Evolutionary conservation across 2,329 filamentous ascomycete species (phyloP), one percentile per base, ranked within the genome.

Genomic region (Rasamsonia emersonii): DNA sequence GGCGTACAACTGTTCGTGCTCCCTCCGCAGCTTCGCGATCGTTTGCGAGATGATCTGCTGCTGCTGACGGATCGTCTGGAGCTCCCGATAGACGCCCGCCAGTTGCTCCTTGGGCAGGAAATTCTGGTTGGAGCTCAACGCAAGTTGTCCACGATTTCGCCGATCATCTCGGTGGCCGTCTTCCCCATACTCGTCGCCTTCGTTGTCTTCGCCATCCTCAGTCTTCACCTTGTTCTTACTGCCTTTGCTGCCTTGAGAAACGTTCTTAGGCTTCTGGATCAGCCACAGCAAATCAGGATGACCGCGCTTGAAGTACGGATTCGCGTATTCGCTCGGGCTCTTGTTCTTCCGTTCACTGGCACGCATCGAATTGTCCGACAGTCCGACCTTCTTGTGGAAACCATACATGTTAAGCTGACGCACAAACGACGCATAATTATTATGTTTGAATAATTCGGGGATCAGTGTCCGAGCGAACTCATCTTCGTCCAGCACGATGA

Each of bases 291-390:
- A 67, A 56, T 95, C 93, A 3, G 88, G 88, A 44, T 93, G 81
- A 4, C 88, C 89, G 27, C 86, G 82, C 47, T 86, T 84, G 62
- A 98, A 98, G 62, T 88, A 98, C 7, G 86, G 86, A 56, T 98
- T 95, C 46, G 84, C 88, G 58, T 98, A 98, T 68, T 96, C 91
- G 70, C 88, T 96, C 0, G 91, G 91, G 37, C 86, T 94, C 65
- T 98, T 98, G 55, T 89, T 89, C 58, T 95, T 94, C 40, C 88
- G 80, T 63, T 96, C 91, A 54, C 88, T 95, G 4, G 93, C 88
- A 45, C 91, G 83, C 82, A 98, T 93, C 0, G 88, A 95, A 54
- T 95, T 95, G 59, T 98, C 91, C 3, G 88, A 94, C 11, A 98
- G 71, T 3, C 84, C 84, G 3, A 91, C 84, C 24, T 84, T 81